phyloP scores from a whole-genome alignment of 2,329 filamentous ascomycete genomes.

The Aspergillus jensenii region DNA sequence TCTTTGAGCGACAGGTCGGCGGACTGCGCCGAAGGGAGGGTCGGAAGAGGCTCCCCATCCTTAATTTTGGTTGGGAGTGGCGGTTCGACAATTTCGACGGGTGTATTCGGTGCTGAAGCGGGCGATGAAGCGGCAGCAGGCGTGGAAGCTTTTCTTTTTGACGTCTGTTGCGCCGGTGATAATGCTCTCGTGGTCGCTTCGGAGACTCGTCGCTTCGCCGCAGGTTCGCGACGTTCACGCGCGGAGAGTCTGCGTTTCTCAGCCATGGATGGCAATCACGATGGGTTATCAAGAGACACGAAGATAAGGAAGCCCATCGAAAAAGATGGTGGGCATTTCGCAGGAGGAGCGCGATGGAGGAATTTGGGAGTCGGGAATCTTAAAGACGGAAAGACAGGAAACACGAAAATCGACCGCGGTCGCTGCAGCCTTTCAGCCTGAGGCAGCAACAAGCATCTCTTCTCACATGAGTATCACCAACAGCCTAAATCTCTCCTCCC shows the following conservation, averaged over 20 bases:
- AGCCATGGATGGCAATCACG: slow-evolving; percentile 29
- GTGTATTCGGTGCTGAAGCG: slow-evolving; percentile 28
- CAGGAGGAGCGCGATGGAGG: background rate
- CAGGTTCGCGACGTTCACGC: slow-evolving; percentile 45
- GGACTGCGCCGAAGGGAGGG: slow-evolving; percentile 51
- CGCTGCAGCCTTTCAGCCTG: background rate
- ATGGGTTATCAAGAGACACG: slow-evolving; percentile 6
- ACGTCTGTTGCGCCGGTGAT: slow-evolving; percentile 23
- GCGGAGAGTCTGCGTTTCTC: slow-evolving; percentile 46
- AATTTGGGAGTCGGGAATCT: slow-evolving; percentile 10
- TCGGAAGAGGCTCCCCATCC: slow-evolving; percentile 56
- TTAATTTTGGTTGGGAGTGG: slow-evolving; percentile 53
- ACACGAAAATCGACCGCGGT: background rate
- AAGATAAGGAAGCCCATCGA: background rate
- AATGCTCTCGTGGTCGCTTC: slow-evolving; percentile 32
- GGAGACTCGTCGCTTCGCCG: slow-evolving; percentile 44
- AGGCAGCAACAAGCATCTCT: background rate
- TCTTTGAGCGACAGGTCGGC: slow-evolving; percentile 49
- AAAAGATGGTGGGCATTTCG: slow-evolving; percentile 11
- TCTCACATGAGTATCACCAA: background rate
- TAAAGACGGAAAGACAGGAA: slow-evolving; percentile 8
- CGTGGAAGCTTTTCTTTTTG: slow-evolving; percentile 38
- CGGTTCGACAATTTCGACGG: slow-evolving; percentile 34
- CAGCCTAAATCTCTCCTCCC: background rate
- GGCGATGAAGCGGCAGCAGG: slow-evolving; percentile 22